A percentile compares a stretch with the other conserved stretches of the same genome.
These are phyloP conservation scores for Mortierella sp. DNA, from an alignment of 371 early-diverging fungal genomes.

Conservation along the genomic window DNA sequence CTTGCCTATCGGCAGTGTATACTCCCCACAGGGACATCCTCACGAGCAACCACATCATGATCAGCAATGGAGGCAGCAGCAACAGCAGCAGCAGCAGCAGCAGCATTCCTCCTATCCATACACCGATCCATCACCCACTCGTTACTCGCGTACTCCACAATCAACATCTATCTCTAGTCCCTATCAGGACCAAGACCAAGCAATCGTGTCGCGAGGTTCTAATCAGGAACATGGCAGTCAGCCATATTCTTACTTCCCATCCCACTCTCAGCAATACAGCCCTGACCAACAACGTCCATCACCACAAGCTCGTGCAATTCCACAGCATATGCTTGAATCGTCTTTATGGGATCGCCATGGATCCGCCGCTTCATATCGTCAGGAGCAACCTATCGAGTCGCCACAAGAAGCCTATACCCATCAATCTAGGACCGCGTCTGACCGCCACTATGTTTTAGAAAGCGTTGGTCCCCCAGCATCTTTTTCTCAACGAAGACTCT, in stretches of 20 bases:
- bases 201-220: neutral
- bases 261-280: neutral
- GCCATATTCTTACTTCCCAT: neutral
- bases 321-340: neutral
- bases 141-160: neutral
- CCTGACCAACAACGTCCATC: slow-evolving; percentile 5
- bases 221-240: neutral
- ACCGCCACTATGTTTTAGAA: slow-evolving; percentile 43
- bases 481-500: slow-evolving; percentile 8
- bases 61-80: slow-evolving; percentile 2
- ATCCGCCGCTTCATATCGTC: neutral
- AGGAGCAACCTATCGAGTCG: slow-evolving; percentile 4
- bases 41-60: slow-evolving; percentile 3
- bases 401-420: slow-evolving; percentile 11
- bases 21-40: neutral
- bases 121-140: neutral
- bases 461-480: slow-evolving; percentile 22
- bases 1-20: neutral
- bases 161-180: neutral
- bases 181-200: neutral
- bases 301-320: neutral
- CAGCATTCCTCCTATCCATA: neutral
- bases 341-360: slow-evolving; percentile 3
- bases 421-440: neutral
- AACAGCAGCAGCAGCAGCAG: slow-evolving; percentile 1